These are phyloP conservation scores for Fusarium sarcochroum DNA, from an alignment of 2,329 filamentous ascomycete species.

Conservation along the genomic window DNA sequence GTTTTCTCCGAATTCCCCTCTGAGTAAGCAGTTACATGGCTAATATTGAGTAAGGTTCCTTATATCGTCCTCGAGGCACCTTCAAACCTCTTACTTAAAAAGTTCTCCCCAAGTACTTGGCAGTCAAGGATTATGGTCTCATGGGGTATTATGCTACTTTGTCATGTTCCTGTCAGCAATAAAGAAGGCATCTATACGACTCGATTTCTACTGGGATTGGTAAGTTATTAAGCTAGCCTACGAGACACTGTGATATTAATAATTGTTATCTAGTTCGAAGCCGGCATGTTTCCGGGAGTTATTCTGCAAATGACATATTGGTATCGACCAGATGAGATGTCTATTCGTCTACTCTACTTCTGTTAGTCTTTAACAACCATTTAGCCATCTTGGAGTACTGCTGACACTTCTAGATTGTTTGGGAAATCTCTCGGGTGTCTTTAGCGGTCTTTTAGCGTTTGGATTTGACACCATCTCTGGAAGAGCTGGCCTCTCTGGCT, in stretches of 20 bases:
- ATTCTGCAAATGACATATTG: conserved; percentile 62
- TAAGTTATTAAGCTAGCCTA: not conserved
- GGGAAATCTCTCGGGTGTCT: conserved; percentile 58
- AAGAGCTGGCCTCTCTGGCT: conserved; percentile 50
- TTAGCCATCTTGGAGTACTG: too few species aligned
- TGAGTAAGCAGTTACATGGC: not conserved
- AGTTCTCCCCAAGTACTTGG: conserved; percentile 57
- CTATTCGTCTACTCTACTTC: conserved; percentile 42
- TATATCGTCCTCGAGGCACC: conserved; percentile 50
- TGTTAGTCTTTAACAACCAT: not conserved
- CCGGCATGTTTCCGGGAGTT: conserved; percentile 59
- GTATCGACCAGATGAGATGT: conserved; percentile 64
- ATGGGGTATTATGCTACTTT: conserved; percentile 9
- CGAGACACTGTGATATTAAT: too few species aligned
- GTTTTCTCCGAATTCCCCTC: not conserved
- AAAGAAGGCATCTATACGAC: not conserved
- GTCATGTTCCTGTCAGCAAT: too few species aligned
- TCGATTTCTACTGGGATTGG: conserved; percentile 12
- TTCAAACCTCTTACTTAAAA: conserved; percentile 58
- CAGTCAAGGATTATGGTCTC: conserved; percentile 57
- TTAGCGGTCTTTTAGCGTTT: conserved; percentile 60
- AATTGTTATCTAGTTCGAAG: conserved; percentile 45
- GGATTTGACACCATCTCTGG: conserved; percentile 57
- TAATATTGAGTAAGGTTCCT: not conserved
- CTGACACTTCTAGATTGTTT: conserved; percentile 60